Evolutionary conservation across 2,329 filamentous ascomycete species (phyloP), one percentile per base, ranked within the genome.

Genomic region (Pseudophaeomoniella oleicola): DNA sequence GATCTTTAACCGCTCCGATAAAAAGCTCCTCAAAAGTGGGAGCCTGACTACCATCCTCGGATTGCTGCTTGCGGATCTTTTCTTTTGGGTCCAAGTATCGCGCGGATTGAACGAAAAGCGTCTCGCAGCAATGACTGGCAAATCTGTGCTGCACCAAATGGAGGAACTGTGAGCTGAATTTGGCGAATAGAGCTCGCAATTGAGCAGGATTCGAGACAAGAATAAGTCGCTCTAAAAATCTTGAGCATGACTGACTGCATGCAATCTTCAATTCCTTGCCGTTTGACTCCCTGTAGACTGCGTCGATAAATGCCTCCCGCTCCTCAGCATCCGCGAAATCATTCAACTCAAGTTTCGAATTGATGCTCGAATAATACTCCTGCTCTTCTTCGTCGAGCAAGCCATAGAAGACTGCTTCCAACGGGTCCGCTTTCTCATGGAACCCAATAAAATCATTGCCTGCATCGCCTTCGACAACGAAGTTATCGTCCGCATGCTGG

Each of bases 221-320:
- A 37, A 98, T 92, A 52, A 98, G 61, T 19, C 86, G 72, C 63
- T 98, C 90, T 77, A 96, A 81, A 37, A 98, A 63, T 12, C 90
- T 71, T 36, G 90, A 98, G 60, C 87, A 94, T 3, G 84, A 90
- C 60, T 98, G 90, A 56, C 86, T 94, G 61, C 84, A 90, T 16
- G 87, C 87, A 43, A 98, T 74, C 67, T 96, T 98, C 52, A 98
- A 67, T 58, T 96, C 90, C 60, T 96, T 96, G 42, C 85, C 86
- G 42, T 77, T 69, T 1, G 87, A 86, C 59, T 96, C 88, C 46
- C 72, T 70, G 59, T 82, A 93, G 36, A 96, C 81, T 56, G 80
- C 92, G 42, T 79, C 75, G 33, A 96, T 59, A 50, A 85, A 86
- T 34, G 80, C 50, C 37, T 66, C 63, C 39, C 78, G 71, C 46